A percentile compares a stretch with the other conserved stretches of the same genome.
These are phyloP conservation scores for Thermomucor indicae-seudaticae DNA, from an alignment of 371 early-diverging fungal species.

Conservation along the genomic window DNA sequence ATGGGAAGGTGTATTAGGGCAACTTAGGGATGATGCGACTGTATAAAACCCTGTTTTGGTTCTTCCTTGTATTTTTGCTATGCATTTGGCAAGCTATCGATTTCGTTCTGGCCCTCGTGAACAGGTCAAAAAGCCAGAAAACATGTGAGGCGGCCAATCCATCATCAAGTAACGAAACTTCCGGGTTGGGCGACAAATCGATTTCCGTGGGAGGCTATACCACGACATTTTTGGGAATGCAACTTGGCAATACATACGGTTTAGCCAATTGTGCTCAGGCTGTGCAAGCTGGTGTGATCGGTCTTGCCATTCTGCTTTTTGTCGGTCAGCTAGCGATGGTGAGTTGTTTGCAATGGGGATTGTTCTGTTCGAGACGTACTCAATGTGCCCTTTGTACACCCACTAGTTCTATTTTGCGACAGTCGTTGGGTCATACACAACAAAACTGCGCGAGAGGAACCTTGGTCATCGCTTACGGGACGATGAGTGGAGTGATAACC, in stretches of 20 bases:
- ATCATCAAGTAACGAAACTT: conserved; percentile 9
- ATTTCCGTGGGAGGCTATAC: conserved; percentile 26
- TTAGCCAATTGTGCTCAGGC: conserved; percentile 45
- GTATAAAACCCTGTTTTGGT: conserved; percentile 34
- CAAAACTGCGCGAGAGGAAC: conserved; percentile 35
- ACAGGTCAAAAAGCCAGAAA: conserved; percentile 24
- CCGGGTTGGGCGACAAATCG: conserved; percentile 6
- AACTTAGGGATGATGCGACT: conserved; percentile 40
- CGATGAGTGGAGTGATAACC: conserved; percentile 43
- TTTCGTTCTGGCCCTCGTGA: conserved; percentile 34
- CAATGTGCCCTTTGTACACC: no score
- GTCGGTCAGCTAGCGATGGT: conserved; percentile 40
- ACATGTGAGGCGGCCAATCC: conserved; percentile 33
- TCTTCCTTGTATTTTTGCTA: conserved; percentile 23
- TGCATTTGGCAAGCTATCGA: conserved; percentile 34
- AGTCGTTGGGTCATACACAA: conserved; percentile 30
- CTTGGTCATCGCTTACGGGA: conserved; percentile 48
- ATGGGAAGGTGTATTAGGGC: no score
- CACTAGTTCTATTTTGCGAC: conserved; percentile 40
- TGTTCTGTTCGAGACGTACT: neutral
- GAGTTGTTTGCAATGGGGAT: neutral
- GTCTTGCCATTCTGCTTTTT: conserved; percentile 37
- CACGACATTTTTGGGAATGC: conserved; percentile 43
- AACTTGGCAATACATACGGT: conserved; percentile 39
- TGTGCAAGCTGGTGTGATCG: conserved; percentile 46